These are phyloP conservation scores for Neofusicoccum ribis DNA, from an alignment of 2,329 filamentous ascomycete species.

Conservation along the genomic window DNA sequence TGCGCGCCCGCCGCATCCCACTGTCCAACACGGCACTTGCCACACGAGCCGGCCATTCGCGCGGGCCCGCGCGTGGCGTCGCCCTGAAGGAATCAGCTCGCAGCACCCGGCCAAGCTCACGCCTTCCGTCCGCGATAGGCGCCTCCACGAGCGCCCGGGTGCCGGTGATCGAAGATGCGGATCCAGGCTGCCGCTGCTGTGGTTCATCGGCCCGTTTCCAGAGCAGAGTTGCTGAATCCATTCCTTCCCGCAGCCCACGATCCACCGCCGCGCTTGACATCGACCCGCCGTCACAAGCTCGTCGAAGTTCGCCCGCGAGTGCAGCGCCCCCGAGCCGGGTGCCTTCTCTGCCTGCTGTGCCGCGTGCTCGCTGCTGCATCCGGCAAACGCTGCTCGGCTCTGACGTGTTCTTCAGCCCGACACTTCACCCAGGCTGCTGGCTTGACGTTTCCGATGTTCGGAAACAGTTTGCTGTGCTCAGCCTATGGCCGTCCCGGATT, in stretches of 20 bases:
- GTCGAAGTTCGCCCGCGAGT: too few species aligned
- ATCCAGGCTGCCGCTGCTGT: neutral
- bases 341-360: neutral
- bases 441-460: neutral
- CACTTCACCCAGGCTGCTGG: neutral
- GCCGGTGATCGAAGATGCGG: too few species aligned
- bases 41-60: neutral
- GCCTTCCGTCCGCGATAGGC: constrained; percentile 2
- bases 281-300: neutral
- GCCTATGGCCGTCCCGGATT: constrained; percentile 10
- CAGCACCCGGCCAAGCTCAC: neutral
- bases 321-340: too few species aligned
- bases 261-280: constrained; percentile 2
- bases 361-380: neutral
- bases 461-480: neutral
- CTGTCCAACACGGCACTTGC: neutral
- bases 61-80: neutral
- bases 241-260: neutral
- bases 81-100: neutral
- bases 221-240: constrained; percentile 5
- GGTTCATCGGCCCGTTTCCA: constrained; percentile 11
- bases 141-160: neutral
- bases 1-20: too few species aligned
- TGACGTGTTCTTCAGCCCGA: constrained; percentile 3
- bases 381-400: neutral